phyloP scores from a whole-genome alignment of 75 land plant genomes.

The Azolla pinnata region DNA sequence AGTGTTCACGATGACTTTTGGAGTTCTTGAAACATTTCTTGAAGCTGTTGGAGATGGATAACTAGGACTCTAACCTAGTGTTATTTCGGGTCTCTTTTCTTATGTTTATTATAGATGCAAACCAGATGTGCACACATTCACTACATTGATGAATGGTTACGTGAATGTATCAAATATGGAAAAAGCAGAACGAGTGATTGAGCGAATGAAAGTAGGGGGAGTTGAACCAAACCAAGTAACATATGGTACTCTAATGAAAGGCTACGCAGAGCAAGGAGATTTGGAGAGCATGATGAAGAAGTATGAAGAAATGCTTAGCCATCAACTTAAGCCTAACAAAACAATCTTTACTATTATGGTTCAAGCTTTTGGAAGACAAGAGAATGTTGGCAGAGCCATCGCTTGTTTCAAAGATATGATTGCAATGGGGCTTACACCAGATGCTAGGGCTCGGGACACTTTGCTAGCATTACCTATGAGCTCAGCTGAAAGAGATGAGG shows the following conservation, averaged over 20 bases:
- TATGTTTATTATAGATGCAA: constrained; percentile 37
- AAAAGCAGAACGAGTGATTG: constrained; percentile 68
- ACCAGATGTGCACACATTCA: constrained; percentile 73
- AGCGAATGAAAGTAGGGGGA: constrained; percentile 57
- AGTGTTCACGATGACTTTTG: too few species aligned
- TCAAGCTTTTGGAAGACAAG: constrained; percentile 63
- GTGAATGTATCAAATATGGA: constrained; percentile 78
- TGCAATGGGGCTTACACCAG: constrained; percentile 48
- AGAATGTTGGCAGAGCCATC: constrained; percentile 61
- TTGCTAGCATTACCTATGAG: constrained; percentile 17
- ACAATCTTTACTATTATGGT: constrained; percentile 66
- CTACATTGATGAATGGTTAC: constrained; percentile 79
- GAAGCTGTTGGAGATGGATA: too few species aligned
- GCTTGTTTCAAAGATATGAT: constrained; percentile 79
- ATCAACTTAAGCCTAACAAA: constrained; percentile 50
- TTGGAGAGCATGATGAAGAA: constrained; percentile 49
- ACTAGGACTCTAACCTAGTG: too few species aligned
- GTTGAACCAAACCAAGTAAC: constrained; percentile 68
- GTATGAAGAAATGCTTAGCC: constrained; percentile 48
- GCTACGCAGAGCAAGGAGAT: constrained; percentile 65
- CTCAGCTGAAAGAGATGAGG: neutral
- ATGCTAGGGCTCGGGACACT: constrained; percentile 69
- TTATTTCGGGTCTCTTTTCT: neutral
- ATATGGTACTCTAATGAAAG: constrained; percentile 75
- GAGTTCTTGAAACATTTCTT: too few species aligned